Evolutionary conservation across 208 protist genomes (phyloP).

Genomic region (Acanthamoeba castellanii): DNA sequence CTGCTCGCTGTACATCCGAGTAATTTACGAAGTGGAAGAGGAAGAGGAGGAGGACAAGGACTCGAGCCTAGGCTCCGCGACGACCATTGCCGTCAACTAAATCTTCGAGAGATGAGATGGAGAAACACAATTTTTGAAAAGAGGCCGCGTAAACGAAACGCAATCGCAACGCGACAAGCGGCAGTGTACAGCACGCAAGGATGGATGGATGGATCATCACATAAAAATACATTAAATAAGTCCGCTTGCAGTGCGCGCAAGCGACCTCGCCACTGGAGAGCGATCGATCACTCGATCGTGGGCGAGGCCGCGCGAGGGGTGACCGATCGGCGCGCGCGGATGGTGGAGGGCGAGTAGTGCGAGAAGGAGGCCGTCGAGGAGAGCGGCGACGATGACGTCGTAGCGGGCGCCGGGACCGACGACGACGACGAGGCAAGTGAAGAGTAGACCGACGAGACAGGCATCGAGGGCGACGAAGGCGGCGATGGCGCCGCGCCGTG

Average conservation of each 20-base stretch:
- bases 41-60: conserved; percentile 44
- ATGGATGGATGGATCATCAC: background rate
- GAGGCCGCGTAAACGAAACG: too few relatives aligned
- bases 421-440: background rate
- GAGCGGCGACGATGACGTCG: background rate
- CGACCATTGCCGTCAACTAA: conserved; percentile 30
- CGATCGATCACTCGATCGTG: background rate
- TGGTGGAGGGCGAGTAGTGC: background rate
- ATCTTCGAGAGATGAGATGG: background rate
- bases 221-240: background rate
- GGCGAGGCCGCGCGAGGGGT: background rate
- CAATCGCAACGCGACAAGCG: background rate
- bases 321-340: conserved; percentile 5
- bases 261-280: background rate
- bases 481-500: background rate
- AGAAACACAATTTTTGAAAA: background rate
- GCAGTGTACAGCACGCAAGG: background rate
- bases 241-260: too few relatives aligned
- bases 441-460: background rate
- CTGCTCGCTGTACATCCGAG: conserved; percentile 90
- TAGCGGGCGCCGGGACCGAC: background rate
- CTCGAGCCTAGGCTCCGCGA: background rate
- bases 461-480: background rate
- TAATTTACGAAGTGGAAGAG: conserved; percentile 87
- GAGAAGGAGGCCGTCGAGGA: background rate